phyloP scores from a whole-genome alignment of 2,329 filamentous ascomycete genomes.

The Ceratocystis huliohia region DNA sequence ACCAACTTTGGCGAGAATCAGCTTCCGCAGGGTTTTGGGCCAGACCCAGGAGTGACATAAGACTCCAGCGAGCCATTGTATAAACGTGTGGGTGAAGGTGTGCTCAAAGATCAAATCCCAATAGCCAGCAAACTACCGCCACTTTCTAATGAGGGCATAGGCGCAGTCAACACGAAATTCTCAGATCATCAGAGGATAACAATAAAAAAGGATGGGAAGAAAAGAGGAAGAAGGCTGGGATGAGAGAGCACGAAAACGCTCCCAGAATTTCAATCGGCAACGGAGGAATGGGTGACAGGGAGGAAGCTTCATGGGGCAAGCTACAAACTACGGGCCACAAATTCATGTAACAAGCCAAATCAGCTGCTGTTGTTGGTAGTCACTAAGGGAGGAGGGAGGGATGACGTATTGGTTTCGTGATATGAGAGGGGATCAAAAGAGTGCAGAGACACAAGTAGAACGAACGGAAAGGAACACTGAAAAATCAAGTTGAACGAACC shows the following conservation, averaged over 20 bases:
- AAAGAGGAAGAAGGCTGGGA: not conserved
- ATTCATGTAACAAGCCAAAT: not conserved
- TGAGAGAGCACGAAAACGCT: not conserved
- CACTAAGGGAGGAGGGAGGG: too few species aligned
- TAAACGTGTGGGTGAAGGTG: not conserved
- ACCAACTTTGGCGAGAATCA: constrained; percentile 9
- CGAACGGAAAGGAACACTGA: too few species aligned
- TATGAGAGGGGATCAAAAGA: too few species aligned
- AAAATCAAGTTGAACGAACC: too few species aligned
- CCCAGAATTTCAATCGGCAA: not conserved
- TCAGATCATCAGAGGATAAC: not conserved
- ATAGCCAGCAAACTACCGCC: not conserved
- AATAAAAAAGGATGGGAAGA: not conserved
- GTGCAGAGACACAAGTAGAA: too few species aligned
- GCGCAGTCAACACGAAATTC: not conserved
- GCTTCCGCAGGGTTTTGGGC: not conserved
- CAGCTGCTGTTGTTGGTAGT: not conserved
- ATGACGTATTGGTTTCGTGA: too few species aligned
- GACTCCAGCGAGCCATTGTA: constrained; percentile 15
- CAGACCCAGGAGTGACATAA: constrained; percentile 18
- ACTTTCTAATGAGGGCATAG: not conserved
- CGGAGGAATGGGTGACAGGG: not conserved
- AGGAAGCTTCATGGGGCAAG: not conserved
- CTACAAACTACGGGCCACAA: not conserved
- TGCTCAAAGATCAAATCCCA: not conserved